Evolutionary conservation across 129 eudicot species (phyloP).

Genomic region (Ambrosia artemisiifolia): DNA sequence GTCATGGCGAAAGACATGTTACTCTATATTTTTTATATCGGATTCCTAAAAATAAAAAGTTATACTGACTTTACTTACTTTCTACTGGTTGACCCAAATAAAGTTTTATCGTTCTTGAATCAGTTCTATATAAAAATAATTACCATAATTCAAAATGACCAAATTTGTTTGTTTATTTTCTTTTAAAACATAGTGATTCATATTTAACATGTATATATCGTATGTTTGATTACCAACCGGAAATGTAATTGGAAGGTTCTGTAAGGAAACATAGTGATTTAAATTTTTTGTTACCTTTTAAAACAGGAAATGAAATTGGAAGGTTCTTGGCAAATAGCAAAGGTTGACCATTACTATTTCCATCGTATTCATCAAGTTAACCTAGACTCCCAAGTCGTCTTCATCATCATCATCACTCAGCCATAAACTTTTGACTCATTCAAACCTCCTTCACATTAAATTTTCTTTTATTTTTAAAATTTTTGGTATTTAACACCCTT

Average conservation of each 20-base stretch:
- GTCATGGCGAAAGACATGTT: background rate
- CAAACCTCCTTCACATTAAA: conserved; percentile 14
- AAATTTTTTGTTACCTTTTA: background rate
- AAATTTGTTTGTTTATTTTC: too few species aligned
- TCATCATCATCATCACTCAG: conserved; percentile 17
- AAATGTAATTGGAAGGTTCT: too few species aligned
- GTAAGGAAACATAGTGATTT: too few species aligned
- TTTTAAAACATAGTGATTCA: too few species aligned
- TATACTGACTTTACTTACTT: background rate
- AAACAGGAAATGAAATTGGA: background rate
- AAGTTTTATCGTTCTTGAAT: background rate
- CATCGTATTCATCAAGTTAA: conserved; percentile 28
- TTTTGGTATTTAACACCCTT: background rate
- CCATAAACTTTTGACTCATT: conserved; percentile 37
- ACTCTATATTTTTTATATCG: background rate
- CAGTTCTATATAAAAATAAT: background rate
- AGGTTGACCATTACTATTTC: conserved; percentile 21
- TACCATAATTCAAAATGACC: background rate
- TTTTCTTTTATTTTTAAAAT: background rate
- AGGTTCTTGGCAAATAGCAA: conserved; percentile 23
- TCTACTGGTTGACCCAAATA: background rate
- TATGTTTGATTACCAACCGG: too few species aligned
- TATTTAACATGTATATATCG: too few species aligned
- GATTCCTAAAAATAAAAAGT: background rate
- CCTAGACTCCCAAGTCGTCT: conserved; percentile 18